These are phyloP conservation scores for Aspergillus unguis DNA, from an alignment of 2,329 filamentous ascomycete genomes.

Conservation along the genomic window DNA sequence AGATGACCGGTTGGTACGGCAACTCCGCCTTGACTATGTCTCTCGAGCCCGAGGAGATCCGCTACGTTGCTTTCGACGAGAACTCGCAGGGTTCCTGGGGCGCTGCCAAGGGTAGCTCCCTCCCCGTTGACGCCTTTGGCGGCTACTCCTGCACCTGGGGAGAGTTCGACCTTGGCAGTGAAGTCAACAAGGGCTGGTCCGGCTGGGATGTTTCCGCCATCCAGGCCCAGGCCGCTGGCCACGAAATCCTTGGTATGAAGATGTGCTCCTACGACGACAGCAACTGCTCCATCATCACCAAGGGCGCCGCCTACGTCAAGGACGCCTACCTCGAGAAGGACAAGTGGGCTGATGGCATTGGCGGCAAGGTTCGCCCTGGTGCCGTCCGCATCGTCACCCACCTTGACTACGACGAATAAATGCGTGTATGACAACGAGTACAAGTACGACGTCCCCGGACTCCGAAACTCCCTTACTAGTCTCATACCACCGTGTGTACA, in stretches of 20 bases:
- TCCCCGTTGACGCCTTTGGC: conserved; percentile 29
- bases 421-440: not conserved
- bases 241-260: conserved; percentile 34
- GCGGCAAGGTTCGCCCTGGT: conserved; percentile 19
- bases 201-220: conserved; percentile 42
- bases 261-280: conserved; percentile 28
- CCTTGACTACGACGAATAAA: conserved; percentile 8
- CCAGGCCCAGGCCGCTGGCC: conserved; percentile 30
- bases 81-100: conserved; percentile 38
- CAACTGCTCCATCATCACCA: conserved; percentile 32
- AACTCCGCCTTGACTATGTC: conserved; percentile 32
- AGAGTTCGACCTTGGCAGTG: conserved; percentile 37
- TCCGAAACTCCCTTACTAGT: no score
- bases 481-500: not conserved
- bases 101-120: conserved; percentile 25
- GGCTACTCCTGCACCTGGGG: conserved; percentile 38
- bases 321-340: conserved; percentile 28
- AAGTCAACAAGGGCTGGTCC: conserved; percentile 33
- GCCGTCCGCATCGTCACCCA: conserved; percentile 4
- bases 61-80: conserved; percentile 38
- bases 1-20: conserved; percentile 38
- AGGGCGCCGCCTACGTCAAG: conserved; percentile 20
- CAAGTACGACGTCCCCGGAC: not conserved
- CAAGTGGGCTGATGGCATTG: conserved; percentile 32
- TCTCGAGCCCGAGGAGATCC: conserved; percentile 29